phyloP scores from a whole-genome alignment of 192 early-diverging fungal genomes.

The Chytriomyces hyalinus region DNA sequence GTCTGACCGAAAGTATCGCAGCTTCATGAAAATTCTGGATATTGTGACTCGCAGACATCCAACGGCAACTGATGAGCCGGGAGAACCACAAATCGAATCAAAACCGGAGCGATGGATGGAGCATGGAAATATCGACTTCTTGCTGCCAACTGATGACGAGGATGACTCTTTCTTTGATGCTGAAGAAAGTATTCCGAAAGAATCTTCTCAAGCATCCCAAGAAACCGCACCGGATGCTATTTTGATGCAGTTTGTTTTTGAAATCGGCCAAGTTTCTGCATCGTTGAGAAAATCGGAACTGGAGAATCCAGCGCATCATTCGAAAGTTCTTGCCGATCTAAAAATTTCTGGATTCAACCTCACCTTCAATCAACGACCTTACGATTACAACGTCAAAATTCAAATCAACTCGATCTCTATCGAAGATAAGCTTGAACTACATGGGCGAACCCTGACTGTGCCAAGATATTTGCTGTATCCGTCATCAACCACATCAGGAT shows the following conservation, averaged over 20 bases:
- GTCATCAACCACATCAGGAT: conserved; percentile 1
- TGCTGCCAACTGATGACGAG: conserved; percentile 39
- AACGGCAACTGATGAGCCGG: conserved; percentile 1
- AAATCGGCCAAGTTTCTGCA: conserved; percentile 70
- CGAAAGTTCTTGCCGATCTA: conserved; percentile 63
- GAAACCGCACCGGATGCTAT: conserved; percentile 11
- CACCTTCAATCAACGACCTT: conserved; percentile 70
- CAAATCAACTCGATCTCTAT: conserved; percentile 79
- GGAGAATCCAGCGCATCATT: conserved; percentile 47
- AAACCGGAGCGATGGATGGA: conserved; percentile 33
- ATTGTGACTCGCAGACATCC: conserved; percentile 50
- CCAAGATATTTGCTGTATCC: conserved; percentile 59
- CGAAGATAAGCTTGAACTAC: conserved; percentile 70
- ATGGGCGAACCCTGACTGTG: neutral
- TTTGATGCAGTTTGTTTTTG: conserved; percentile 61
- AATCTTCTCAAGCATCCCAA: conserved; percentile 16
- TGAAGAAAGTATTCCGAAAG: conserved; percentile 53
- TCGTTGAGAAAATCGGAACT: conserved; percentile 67
- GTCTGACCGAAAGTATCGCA: conserved; percentile 92
- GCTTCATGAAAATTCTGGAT: conserved; percentile 81
- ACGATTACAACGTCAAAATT: conserved; percentile 76
- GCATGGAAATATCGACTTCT: conserved; percentile 17
- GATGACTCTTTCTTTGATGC: conserved; percentile 64
- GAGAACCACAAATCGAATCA: conserved; percentile 10
- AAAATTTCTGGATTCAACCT: conserved; percentile 74